Evolutionary conservation across 495 filamentous ascomycete genomes (phyloP).

Genomic region (Podospora tetraspora): DNA sequence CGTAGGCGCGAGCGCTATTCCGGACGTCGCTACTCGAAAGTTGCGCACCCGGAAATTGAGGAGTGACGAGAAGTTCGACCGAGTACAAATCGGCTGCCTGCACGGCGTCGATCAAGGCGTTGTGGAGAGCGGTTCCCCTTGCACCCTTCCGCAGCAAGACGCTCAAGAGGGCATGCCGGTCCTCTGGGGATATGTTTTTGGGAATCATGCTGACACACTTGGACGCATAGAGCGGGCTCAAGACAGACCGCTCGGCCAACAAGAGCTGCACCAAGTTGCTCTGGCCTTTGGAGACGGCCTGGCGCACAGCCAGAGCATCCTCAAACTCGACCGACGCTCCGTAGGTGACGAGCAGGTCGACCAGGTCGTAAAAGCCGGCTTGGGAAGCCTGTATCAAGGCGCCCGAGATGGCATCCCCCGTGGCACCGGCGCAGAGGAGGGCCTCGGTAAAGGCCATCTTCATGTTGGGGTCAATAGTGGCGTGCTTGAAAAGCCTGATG

Average conservation of each 20-base stretch:
- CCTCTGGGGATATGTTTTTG: constrained; percentile 37
- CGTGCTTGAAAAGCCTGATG: constrained; percentile 32
- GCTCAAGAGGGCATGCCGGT: constrained; percentile 35
- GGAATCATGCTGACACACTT: constrained; percentile 40
- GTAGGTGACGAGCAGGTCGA: constrained; percentile 38
- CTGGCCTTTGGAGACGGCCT: constrained; percentile 34
- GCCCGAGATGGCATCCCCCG: constrained; percentile 34
- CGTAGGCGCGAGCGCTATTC: constrained; percentile 24
- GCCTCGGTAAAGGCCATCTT: constrained; percentile 41
- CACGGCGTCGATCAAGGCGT: constrained; percentile 39
- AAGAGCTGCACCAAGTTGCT: constrained; percentile 37
- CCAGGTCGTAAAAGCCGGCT: constrained; percentile 42
- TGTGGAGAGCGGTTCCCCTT: constrained; percentile 30
- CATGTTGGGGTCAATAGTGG: constrained; percentile 38
- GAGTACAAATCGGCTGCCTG: constrained; percentile 36
- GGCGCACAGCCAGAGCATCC: constrained; percentile 34
- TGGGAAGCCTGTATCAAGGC: constrained; percentile 36
- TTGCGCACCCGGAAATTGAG: constrained; percentile 32
- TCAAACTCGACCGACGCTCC: constrained; percentile 44
- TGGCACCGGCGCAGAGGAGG: constrained; percentile 42
- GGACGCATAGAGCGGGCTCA: constrained; percentile 38
- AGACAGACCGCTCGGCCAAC: constrained; percentile 28
- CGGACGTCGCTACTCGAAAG: constrained; percentile 21
- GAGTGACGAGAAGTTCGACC: constrained; percentile 37
- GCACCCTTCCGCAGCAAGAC: constrained; percentile 41